These are phyloP conservation scores for Candida glucosophila DNA, from an alignment of 1,139 yeast species.

Conservation along the genomic window DNA sequence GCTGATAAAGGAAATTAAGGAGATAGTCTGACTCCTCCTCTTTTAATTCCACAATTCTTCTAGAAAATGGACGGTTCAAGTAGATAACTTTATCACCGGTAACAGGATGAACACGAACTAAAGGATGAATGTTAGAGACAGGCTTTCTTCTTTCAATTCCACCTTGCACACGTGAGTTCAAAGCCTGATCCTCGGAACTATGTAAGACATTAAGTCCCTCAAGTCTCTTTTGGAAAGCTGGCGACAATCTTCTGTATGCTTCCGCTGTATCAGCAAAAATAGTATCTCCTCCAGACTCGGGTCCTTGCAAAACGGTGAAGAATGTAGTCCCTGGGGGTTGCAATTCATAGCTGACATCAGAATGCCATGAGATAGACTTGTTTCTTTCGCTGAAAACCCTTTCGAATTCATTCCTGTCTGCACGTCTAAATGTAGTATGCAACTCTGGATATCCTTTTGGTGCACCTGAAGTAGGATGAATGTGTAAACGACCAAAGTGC, in stretches of 20 bases:
- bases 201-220: slow-evolving; percentile 55
- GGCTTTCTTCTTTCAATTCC: slow-evolving; percentile 58
- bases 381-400: slow-evolving; percentile 24
- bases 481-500: slow-evolving; percentile 61
- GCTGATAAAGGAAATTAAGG: slow-evolving; percentile 42
- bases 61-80: slow-evolving; percentile 53
- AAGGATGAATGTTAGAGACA: slow-evolving; percentile 52
- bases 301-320: slow-evolving; percentile 52
- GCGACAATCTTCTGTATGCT: slow-evolving; percentile 63
- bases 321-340: slow-evolving; percentile 66
- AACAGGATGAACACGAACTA: slow-evolving; percentile 63
- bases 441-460: slow-evolving; percentile 53
- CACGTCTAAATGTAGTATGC: slow-evolving; percentile 52
- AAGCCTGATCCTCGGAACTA: slow-evolving; percentile 64
- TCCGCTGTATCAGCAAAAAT: slow-evolving; percentile 55
- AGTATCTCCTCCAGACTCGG: slow-evolving; percentile 70
- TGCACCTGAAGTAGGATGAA: slow-evolving; percentile 68
- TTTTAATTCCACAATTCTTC: slow-evolving; percentile 57
- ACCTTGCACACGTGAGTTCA: slow-evolving; percentile 42
- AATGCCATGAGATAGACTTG: slow-evolving; percentile 46
- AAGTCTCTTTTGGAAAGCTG: slow-evolving; percentile 46
- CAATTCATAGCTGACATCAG: slow-evolving; percentile 62
- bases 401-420: slow-evolving; percentile 26
- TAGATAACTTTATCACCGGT: slow-evolving; percentile 52
- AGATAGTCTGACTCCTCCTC: slow-evolving; percentile 53